These are phyloP conservation scores for Malus sylvestris DNA, from an alignment of 306 rosid species.

Conservation along the genomic window DNA sequence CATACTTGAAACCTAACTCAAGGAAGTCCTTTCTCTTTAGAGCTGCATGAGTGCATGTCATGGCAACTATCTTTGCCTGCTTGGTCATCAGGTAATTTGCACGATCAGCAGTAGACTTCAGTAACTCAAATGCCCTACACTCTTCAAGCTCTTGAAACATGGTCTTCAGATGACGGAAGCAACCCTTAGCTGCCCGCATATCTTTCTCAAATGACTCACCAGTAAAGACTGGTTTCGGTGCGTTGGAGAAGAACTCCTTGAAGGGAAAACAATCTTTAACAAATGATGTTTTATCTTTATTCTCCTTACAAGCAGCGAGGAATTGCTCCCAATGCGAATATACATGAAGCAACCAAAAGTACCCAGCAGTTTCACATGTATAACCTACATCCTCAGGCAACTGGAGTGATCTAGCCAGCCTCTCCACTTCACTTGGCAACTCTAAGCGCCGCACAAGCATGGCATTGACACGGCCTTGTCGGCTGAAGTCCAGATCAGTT, in stretches of 20 bases:
- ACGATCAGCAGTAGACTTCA: conserved; percentile 95
- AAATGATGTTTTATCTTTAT: conserved; percentile 57
- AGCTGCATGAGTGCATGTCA: conserved; percentile 99
- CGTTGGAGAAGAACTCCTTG: conserved; percentile 75
- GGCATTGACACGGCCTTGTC: conserved; percentile 98
- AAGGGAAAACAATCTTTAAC: conserved; percentile 88
- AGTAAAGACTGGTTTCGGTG: conserved; percentile 60
- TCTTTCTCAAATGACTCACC: conserved; percentile 88
- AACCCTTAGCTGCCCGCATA: conserved; percentile 83
- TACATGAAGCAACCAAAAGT: conserved; percentile 97
- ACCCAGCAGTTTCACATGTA: conserved; percentile 98
- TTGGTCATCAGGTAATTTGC: conserved; percentile 97
- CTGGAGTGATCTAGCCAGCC: conserved; percentile 91
- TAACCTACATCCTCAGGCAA: conserved; percentile 97
- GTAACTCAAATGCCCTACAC: conserved; percentile 91
- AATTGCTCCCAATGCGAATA: conserved; percentile 97
- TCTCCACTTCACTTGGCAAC: conserved; percentile 85
- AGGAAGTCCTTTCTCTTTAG: conserved; percentile 95
- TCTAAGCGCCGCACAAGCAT: conserved; percentile 92
- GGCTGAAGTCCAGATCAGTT: conserved; percentile 95
- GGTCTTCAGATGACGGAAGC: conserved; percentile 83
- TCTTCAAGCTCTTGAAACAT: conserved; percentile 99
- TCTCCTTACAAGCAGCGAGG: conserved; percentile 69
- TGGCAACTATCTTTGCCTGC: conserved; percentile 99
- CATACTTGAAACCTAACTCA: conserved; percentile 96